Percentiles rank a stretch among this genome's conserved stretches.
Evolutionary conservation across 1,139 yeast species (phyloP).

Genomic region (Diutina neorugosa): DNA sequence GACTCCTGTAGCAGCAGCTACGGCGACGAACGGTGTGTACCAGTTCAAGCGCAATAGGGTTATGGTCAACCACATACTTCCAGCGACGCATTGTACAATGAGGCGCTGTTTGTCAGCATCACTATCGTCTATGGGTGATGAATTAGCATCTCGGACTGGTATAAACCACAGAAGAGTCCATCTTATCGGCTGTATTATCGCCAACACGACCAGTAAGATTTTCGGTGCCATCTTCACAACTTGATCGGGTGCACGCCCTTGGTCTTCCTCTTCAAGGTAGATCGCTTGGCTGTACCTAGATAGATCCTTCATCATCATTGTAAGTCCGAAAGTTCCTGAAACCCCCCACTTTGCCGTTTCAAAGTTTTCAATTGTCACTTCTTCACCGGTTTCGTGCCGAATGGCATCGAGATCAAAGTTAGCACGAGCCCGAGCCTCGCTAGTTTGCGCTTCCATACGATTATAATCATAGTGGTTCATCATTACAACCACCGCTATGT

Average conservation of each 20-base stretch:
- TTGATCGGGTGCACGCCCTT: not conserved
- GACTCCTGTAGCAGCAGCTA: not conserved
- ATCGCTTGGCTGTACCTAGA: slow-evolving; percentile 12
- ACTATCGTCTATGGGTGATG: not conserved
- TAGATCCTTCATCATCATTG: slow-evolving; percentile 21
- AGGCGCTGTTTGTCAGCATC: not conserved
- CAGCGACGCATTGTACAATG: not conserved
- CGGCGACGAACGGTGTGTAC: not conserved
- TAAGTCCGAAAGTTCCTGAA: slow-evolving; percentile 23
- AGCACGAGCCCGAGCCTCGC: slow-evolving; percentile 21
- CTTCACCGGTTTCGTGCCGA: not conserved
- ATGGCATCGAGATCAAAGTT: slow-evolving; percentile 10
- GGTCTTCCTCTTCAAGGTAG: not conserved
- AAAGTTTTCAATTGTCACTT: not conserved
- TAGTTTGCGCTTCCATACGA: not conserved
- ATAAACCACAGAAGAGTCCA: not conserved
- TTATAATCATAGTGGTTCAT: not conserved
- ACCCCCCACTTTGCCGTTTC: not conserved
- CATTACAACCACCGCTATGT: slow-evolving; percentile 29
- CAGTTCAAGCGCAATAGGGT: not conserved
- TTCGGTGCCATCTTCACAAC: not conserved
- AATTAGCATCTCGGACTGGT: not conserved
- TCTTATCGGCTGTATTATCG: not conserved
- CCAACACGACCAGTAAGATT: not conserved
- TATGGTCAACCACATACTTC: not conserved